Conservation (phyloP, 805 yeast species). For the Yamadazyma laniorum region DNA sequence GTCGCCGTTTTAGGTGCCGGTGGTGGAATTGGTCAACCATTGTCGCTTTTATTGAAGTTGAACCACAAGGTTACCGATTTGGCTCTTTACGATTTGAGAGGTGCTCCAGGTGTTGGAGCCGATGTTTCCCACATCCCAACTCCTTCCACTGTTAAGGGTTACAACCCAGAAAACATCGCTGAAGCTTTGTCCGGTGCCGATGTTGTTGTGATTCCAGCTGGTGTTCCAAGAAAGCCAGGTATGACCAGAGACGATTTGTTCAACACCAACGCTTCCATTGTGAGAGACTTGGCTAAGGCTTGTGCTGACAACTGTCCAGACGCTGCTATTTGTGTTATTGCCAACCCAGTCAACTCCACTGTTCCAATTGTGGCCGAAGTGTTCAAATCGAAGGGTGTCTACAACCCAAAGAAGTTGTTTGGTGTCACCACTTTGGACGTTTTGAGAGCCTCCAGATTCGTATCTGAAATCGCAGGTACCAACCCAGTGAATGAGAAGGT, state of each 20-base stretch:
- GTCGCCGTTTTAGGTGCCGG: conserved; percentile 82
- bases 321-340: conserved; percentile 77
- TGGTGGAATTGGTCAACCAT: conserved; percentile 87
- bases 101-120: conserved; percentile 97
- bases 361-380: conserved; percentile 96
- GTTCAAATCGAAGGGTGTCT: conserved; percentile 77
- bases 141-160: conserved; percentile 84
- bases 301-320: conserved; percentile 80
- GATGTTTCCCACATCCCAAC: conserved; percentile 94
- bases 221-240: conserved; percentile 98
- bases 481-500: conserved; percentile 77
- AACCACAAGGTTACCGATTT: conserved; percentile 85
- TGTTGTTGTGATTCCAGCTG: conserved; percentile 91
- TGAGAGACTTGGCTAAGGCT: conserved; percentile 85
- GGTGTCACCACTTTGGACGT: conserved; percentile 96
- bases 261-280: conserved; percentile 94
- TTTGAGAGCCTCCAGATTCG: conserved; percentile 85
- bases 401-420: conserved; percentile 87
- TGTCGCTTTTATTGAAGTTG: conserved; percentile 65
- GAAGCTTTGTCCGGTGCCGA: conserved; percentile 77
- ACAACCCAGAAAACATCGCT: conserved; percentile 73
- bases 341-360: conserved; percentile 97
- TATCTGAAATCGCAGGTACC: conserved; percentile 62
- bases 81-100: conserved; percentile 83
- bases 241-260: conserved; percentile 97